Evolutionary conservation across 352 stramenopile genomes (phyloP), one percentile per base, ranked within the genome.

Genomic region (Globisporangium paroecandrum): DNA sequence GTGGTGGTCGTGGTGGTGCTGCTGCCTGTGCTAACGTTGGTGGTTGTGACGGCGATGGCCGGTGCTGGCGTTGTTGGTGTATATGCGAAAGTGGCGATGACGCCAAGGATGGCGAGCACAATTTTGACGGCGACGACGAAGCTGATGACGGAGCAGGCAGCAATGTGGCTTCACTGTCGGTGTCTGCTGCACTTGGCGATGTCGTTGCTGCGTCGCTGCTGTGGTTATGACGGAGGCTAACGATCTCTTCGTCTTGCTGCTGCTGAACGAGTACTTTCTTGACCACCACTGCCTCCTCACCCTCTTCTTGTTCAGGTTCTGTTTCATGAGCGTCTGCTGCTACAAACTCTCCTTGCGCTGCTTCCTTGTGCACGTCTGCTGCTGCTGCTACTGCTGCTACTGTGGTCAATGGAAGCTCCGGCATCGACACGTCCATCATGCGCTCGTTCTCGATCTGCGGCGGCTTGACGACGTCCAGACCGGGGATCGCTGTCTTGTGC

Each of bases 391-490:
- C n/a, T 63, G 12, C 25, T 54, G 3, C 47, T 46, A 10, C 32
- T 38, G 32, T 10, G 32, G 8, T 38, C 32, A 38, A 38, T 38
- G 32, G 12, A 36, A 22, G 18, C 34, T 12, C 47, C 38, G 10
- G 4, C 34, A 25, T 55, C 58, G 24, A n/a, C 18, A 41, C 58
- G n/a, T 64, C 38, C 58, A 55, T 38, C 38, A 20, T 20, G 58
- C 25, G 55, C 22, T 62, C 32, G 32, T 13, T 29, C 18, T 64
- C 58, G 13, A 64, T 55, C 38, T 64, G 41, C 7, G 58, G 58
- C 25, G 58, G 38, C 10, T 53, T 38, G 58, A 64, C 22, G 1
- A 7, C 38, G 24, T 36, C 41, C 7, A 64, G 58, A 4, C 38
- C 58, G n/a, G 58, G 38, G 18, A 55, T 41, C 38, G 58, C 24